phyloP scores from a whole-genome alignment of 2,329 filamentous ascomycete genomes.

The Ilyonectria sp. region DNA sequence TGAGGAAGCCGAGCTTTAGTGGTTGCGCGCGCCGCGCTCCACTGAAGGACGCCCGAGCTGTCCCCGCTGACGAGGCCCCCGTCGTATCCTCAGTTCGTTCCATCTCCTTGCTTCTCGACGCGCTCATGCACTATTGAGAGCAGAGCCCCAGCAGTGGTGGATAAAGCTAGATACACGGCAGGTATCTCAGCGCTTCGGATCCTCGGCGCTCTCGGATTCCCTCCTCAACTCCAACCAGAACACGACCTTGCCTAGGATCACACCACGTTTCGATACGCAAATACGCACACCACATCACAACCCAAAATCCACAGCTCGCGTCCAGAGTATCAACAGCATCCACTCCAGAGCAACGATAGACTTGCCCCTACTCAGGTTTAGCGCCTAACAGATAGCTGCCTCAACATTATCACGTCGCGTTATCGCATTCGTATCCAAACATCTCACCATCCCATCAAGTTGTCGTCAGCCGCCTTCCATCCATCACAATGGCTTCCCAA shows the following conservation, averaged over 20 bases:
- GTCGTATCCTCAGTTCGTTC: too few relatives aligned
- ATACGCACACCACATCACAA: neutral
- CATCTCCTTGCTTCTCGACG: neutral
- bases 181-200: neutral
- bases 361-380: neutral
- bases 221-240: constrained; percentile 2
- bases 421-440: constrained; percentile 6
- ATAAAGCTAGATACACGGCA: neutral
- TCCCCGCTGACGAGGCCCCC: too few relatives aligned
- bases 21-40: constrained; percentile 13
- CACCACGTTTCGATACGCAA: neutral
- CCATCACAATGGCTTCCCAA: constrained; percentile 32
- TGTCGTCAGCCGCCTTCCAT: constrained; percentile 11
- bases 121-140: neutral
- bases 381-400: neutral
- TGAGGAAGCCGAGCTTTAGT: constrained; percentile 14
- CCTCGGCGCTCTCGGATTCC: neutral
- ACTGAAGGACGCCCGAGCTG: neutral
- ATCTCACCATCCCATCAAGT: constrained; percentile 1
- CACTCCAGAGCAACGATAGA: constrained; percentile 8
- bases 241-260: constrained; percentile 8
- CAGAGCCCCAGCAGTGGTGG: neutral
- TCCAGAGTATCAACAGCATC: neutral
- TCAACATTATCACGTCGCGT: neutral
- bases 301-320: constrained; percentile 2